These are phyloP conservation scores for Tylopilus subfusipes DNA, from an alignment of 768 basidiomycete species.

Conservation along the genomic window DNA sequence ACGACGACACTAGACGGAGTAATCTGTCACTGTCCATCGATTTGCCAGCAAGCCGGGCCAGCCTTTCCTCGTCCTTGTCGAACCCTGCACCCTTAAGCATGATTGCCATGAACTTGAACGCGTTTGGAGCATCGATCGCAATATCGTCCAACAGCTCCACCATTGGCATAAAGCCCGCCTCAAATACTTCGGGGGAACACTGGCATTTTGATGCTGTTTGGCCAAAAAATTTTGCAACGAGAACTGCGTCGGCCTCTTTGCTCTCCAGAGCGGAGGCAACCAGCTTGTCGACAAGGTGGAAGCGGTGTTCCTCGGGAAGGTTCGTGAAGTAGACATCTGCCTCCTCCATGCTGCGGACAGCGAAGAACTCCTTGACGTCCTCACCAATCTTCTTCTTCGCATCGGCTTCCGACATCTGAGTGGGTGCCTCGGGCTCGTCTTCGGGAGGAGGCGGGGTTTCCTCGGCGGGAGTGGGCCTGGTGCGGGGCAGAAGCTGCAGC, in stretches of 20 bases:
- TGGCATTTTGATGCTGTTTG: conserved; percentile 58
- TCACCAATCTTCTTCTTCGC: conserved; percentile 75
- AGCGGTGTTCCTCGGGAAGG: conserved; percentile 63
- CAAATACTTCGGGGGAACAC: conserved; percentile 58
- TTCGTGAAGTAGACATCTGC: conserved; percentile 82
- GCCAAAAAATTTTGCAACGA: conserved; percentile 74
- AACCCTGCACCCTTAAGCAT: conserved; percentile 71
- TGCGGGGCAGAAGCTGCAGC: conserved; percentile 74
- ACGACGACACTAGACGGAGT: conserved; percentile 51
- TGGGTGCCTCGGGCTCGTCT: conserved; percentile 44
- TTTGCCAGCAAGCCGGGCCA: conserved; percentile 56
- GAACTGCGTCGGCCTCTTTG: conserved; percentile 75
- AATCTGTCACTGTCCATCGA: conserved; percentile 58
- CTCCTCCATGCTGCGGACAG: conserved; percentile 79
- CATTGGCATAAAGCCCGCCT: conserved; percentile 66
- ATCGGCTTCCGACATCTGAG: conserved; percentile 60
- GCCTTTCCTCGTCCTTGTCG: conserved; percentile 52
- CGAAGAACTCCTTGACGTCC: conserved; percentile 84
- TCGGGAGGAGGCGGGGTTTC: conserved; percentile 45
- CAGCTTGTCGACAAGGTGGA: conserved; percentile 69
- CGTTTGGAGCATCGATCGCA: conserved; percentile 86
- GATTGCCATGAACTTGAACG: conserved; percentile 68
- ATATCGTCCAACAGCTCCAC: conserved; percentile 85
- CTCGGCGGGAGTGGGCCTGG: conserved; percentile 54
- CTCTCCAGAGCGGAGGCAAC: conserved; percentile 71